These are phyloP conservation scores for Cercospora sp. DNA, from an alignment of 2,329 filamentous ascomycete species.

Conservation along the genomic window DNA sequence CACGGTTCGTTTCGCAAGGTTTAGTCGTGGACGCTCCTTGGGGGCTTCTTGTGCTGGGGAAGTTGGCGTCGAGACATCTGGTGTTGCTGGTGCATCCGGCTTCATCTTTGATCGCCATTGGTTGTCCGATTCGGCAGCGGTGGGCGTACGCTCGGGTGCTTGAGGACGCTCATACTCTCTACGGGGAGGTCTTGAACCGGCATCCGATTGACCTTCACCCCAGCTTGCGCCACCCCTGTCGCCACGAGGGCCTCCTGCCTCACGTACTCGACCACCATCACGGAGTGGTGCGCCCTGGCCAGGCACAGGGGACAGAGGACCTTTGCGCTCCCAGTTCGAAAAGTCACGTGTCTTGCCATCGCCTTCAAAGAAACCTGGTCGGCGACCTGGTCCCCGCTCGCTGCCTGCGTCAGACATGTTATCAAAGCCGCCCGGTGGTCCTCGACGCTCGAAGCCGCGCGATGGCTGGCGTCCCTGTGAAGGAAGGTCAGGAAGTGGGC, in stretches of 20 bases:
- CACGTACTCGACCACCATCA: conserved; percentile 61
- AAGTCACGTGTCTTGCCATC: conserved; percentile 80
- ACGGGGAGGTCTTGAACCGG: conserved; percentile 76
- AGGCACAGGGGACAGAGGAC: conserved; percentile 74
- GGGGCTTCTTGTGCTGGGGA: conserved; percentile 66
- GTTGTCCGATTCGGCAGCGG: conserved; percentile 87
- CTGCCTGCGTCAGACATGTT: conserved; percentile 54
- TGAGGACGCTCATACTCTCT: conserved; percentile 71
- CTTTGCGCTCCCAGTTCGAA: conserved; percentile 91
- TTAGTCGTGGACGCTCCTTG: conserved; percentile 73
- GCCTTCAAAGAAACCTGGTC: conserved; percentile 65
- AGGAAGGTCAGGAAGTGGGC: conserved; percentile 76
- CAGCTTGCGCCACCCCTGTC: conserved; percentile 66
- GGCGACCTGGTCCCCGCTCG: conserved; percentile 57
- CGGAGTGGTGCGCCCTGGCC: conserved; percentile 47
- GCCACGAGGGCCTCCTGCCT: conserved; percentile 55
- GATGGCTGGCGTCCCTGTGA: conserved; percentile 46
- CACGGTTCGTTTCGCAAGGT: conserved; percentile 88
- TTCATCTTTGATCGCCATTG: conserved; percentile 92
- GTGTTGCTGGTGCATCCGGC: conserved; percentile 71
- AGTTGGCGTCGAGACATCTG: conserved; percentile 73
- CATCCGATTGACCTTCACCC: conserved; percentile 68
- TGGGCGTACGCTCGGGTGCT: conserved; percentile 66
- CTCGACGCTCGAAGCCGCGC: conserved; percentile 46
- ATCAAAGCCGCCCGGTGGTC: conserved; percentile 31